Evolutionary conservation across 306 rosid species (phyloP).

Genomic region (Corylus avellana): DNA sequence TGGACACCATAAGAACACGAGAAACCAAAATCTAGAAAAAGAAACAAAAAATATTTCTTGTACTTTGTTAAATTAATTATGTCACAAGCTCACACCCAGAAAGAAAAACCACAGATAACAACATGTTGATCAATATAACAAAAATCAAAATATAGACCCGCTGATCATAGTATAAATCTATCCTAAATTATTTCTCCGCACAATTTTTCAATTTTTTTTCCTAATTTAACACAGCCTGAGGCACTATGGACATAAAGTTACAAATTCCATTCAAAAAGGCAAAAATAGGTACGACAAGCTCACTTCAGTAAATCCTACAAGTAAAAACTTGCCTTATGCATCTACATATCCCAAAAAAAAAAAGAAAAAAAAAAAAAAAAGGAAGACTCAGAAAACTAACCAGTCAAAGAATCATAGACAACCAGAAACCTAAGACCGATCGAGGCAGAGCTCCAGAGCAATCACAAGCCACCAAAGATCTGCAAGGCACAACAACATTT

Average conservation of each 20-base stretch:
- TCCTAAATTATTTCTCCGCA: not conserved
- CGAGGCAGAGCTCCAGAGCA: conserved; percentile 30
- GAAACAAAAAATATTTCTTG: not conserved
- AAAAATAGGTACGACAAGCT: not conserved
- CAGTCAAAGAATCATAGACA: conserved; percentile 11
- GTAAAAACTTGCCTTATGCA: not conserved
- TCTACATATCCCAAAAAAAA: not conserved
- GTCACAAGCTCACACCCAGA: not conserved
- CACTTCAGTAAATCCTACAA: not conserved
- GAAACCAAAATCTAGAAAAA: not conserved
- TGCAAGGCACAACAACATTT: conserved; percentile 29
- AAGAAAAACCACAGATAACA: not conserved
- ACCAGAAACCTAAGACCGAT: conserved; percentile 18
- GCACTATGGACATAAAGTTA: not conserved
- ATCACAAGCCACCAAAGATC: conserved; percentile 39
- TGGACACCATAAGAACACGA: not conserved
- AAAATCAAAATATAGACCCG: not conserved
- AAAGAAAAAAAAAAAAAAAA: not conserved
- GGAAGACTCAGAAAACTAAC: conserved; percentile 29
- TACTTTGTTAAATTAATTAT: not conserved
- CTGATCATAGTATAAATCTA: not conserved
- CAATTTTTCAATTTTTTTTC: not conserved
- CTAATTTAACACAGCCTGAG: not conserved
- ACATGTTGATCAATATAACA: not conserved
- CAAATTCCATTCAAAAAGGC: not conserved